Evolutionary conservation across 805 yeast genomes (phyloP).

Genomic region (Cyberlindnera misumaiensis): DNA sequence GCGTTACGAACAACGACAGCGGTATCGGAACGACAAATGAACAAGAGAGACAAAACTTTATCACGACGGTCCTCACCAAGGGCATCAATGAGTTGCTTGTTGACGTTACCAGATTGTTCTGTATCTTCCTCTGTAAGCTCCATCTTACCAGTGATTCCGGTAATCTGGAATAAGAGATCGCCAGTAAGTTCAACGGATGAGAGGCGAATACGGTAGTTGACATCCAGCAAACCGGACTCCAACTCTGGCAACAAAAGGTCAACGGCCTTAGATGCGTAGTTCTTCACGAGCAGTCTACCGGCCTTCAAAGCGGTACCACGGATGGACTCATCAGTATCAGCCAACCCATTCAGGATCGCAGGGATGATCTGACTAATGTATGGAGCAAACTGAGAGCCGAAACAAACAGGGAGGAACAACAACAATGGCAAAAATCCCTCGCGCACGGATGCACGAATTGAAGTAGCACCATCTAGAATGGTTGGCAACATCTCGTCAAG

Average conservation of each 20-base stretch:
- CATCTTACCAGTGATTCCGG: conserved; percentile 78
- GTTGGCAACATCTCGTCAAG: conserved; percentile 84
- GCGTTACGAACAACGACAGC: conserved; percentile 83
- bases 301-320: conserved; percentile 88
- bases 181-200: conserved; percentile 95
- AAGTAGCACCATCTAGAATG: conserved; percentile 64
- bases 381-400: conserved; percentile 87
- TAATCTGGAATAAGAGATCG: conserved; percentile 86
- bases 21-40: conserved; percentile 89
- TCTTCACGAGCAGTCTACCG: conserved; percentile 84
- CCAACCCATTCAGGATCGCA: conserved; percentile 86
- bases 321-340: conserved; percentile 80
- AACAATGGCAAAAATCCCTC: conserved; percentile 91
- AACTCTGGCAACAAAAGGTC: conserved; percentile 91
- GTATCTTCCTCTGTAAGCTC: conserved; percentile 55
- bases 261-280: conserved; percentile 87
- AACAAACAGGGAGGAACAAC: conserved; percentile 87
- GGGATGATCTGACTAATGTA: conserved; percentile 81
- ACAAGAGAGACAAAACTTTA: conserved; percentile 75
- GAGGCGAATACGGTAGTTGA: conserved; percentile 78
- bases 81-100: conserved; percentile 60
- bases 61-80: conserved; percentile 89
- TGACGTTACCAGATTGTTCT: conserved; percentile 43
- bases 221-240: conserved; percentile 80
- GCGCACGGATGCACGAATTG: conserved; percentile 64